Conservation (phyloP, 1,284 basidiomycete species). For the Mycena citricolor region DNA sequence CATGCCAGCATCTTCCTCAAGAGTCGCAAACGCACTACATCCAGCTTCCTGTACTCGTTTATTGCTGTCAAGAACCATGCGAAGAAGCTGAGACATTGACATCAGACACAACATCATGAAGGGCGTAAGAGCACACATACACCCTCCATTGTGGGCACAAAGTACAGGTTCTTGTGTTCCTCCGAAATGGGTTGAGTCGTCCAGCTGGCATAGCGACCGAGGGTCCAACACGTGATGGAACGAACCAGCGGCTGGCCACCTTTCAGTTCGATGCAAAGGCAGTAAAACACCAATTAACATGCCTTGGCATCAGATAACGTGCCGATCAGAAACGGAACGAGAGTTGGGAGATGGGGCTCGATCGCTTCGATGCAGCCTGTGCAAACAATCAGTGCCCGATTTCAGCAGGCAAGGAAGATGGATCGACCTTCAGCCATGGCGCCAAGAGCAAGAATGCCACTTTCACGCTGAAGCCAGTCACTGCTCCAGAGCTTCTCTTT, state of each 20-base stretch:
- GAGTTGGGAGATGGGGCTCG: conserved; percentile 89
- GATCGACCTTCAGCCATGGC: conserved; percentile 94
- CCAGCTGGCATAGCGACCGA: conserved; percentile 99
- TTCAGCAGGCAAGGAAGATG: background rate
- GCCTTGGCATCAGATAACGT: conserved; percentile 92
- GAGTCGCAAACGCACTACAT: conserved; percentile 96
- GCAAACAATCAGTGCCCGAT: conserved; percentile 16
- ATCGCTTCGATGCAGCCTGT: conserved; percentile 95
- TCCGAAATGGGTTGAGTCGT: conserved; percentile 79
- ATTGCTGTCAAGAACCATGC: conserved; percentile 98
- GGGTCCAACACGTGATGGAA: conserved; percentile 98
- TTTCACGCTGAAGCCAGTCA: conserved; percentile 95
- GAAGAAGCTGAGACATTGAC: conserved; percentile 65
- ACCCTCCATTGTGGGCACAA: conserved; percentile 97
- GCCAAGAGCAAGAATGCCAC: conserved; percentile 93
- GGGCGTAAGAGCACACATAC: conserved; percentile 51
- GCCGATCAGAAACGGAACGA: conserved; percentile 91
- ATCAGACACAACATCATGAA: conserved; percentile 8
- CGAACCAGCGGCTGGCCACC: conserved; percentile 84
- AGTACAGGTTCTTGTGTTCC: conserved; percentile 88
- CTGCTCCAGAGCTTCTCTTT: conserved; percentile 92
- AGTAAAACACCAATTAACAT: conserved; percentile 22
- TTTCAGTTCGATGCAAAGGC: background rate
- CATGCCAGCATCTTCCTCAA: conserved; percentile 95
- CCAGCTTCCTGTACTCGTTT: conserved; percentile 99